Percentiles rank a stretch among this genome's conserved stretches.
phyloP scores from a whole-genome alignment of 1,139 yeast species.

The Protomyces pachydermus region DNA sequence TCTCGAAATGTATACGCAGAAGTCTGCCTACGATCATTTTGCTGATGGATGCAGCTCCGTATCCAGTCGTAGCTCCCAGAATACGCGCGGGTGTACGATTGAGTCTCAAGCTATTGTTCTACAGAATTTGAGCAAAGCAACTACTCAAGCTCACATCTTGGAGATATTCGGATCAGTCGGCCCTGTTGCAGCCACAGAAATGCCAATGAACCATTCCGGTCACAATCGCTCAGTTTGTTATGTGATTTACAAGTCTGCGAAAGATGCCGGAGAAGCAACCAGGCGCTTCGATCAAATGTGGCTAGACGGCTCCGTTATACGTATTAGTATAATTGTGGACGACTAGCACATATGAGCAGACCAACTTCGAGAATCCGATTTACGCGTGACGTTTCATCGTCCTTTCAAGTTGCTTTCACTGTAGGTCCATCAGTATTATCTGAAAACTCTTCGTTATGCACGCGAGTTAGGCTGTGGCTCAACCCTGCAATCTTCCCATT shows the following conservation, averaged over 20 bases:
- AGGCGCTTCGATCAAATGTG: neutral
- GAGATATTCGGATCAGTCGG: neutral
- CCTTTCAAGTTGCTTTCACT: too few relatives aligned
- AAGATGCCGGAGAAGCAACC: neutral
- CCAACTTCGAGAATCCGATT: too few relatives aligned
- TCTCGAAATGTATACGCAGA: too few relatives aligned
- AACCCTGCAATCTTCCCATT: too few relatives aligned
- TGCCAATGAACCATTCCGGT: neutral
- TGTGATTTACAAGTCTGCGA: neutral
- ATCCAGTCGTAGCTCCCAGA: too few relatives aligned
- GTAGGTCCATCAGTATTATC: too few relatives aligned
- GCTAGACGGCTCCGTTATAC: neutral
- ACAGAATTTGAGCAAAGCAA: neutral
- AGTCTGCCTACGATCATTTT: too few relatives aligned
- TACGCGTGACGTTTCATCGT: too few relatives aligned
- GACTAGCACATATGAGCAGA: neutral
- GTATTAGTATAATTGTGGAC: neutral
- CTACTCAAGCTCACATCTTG: neutral
- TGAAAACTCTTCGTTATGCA: too few relatives aligned
- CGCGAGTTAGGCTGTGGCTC: too few relatives aligned
- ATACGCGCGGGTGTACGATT: too few relatives aligned
- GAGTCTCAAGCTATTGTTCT: neutral
- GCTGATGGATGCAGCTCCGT: too few relatives aligned
- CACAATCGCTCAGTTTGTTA: neutral
- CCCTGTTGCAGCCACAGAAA: neutral